Conservation (phyloP, 2,329 filamentous ascomycete species). For the Hymenoscyphus albidus region DNA sequence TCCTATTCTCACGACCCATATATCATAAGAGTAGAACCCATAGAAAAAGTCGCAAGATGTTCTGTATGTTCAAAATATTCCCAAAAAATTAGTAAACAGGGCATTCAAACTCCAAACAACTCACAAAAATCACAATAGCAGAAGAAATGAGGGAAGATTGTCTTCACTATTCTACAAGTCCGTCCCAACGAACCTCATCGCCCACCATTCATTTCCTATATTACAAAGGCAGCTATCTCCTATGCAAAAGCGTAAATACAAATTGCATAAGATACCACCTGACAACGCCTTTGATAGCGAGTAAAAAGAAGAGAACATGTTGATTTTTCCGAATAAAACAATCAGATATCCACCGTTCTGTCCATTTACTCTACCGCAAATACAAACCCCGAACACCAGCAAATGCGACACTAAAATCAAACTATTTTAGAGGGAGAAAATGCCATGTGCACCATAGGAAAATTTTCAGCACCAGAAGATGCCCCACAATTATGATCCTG, state of each 20-base stretch:
- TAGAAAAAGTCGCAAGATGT: no score
- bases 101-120: no score
- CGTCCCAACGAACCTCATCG: neutral
- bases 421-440: neutral
- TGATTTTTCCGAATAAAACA: neutral
- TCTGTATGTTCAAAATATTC: no score
- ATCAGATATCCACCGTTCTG: no score
- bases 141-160: slow-evolving; percentile 1
- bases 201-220: slow-evolving; percentile 1
- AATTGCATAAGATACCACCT: neutral
- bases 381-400: neutral
- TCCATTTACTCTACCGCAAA: neutral
- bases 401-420: slow-evolving; percentile 1
- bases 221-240: neutral
- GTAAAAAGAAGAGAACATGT: neutral
- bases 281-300: neutral
- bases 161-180: slow-evolving; percentile 5
- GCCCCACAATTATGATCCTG: neutral
- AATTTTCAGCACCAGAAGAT: neutral
- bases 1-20: no score
- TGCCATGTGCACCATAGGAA: neutral
- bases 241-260: neutral
- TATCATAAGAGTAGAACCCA: no score
- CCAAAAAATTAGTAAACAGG: no score
- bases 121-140: no score